phyloP scores from a whole-genome alignment of 2,329 filamentous ascomycete genomes.

The Camptophora hylomeconis region DNA sequence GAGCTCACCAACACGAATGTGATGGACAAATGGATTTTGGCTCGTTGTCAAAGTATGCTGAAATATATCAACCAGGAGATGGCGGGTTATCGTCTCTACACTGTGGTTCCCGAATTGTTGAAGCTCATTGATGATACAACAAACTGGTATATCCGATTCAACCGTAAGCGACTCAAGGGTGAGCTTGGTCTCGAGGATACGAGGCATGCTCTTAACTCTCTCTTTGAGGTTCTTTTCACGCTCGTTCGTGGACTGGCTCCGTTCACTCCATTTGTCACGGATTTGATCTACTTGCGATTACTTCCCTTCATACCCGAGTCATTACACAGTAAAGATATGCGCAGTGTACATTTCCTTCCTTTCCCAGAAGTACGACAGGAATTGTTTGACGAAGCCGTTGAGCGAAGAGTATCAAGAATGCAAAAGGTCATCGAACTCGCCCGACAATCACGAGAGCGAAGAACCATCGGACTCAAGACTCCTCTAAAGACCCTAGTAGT shows the following conservation, averaged over 20 bases:
- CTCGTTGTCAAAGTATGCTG: conserved; percentile 70
- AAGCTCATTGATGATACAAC: conserved; percentile 76
- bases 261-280: conserved; percentile 90
- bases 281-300: conserved; percentile 81
- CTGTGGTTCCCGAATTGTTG: conserved; percentile 68
- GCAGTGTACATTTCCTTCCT: conserved; percentile 82
- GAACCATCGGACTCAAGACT: conserved; percentile 75
- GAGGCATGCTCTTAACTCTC: conserved; percentile 76
- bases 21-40: conserved; percentile 85
- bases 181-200: conserved; percentile 79
- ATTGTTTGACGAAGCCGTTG: conserved; percentile 73
- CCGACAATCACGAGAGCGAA: conserved; percentile 72
- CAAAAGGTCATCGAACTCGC: conserved; percentile 89
- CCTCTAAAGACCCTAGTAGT: conserved; percentile 82
- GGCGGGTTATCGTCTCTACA: conserved; percentile 63
- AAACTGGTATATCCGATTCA: conserved; percentile 90
- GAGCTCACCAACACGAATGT: conserved; percentile 67
- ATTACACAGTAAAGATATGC: conserved; percentile 55
- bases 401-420: conserved; percentile 81
- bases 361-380: conserved; percentile 84
- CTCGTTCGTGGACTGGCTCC: conserved; percentile 78
- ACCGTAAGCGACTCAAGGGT: conserved; percentile 72
- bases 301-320: conserved; percentile 67
- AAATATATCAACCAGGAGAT: conserved; percentile 84
- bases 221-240: conserved; percentile 88